phyloP scores from a whole-genome alignment of 2,329 filamentous ascomycete species.

The Rutstroemia sp. region DNA sequence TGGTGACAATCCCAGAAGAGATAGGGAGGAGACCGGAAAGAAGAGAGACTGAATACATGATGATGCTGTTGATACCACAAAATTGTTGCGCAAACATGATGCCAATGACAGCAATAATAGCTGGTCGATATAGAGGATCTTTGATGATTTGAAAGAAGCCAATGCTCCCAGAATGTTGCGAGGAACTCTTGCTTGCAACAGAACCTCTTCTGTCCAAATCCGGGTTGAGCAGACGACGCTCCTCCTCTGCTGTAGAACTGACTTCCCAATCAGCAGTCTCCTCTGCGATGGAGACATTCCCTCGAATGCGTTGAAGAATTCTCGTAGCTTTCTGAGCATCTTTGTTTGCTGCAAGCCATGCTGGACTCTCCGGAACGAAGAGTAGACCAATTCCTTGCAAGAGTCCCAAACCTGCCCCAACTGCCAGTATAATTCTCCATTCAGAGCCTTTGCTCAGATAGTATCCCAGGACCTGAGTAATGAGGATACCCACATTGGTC shows the following conservation, averaged over 20 bases:
- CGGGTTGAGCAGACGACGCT: constrained; percentile 21
- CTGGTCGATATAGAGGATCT: constrained; percentile 61
- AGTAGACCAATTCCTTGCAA: constrained; percentile 64
- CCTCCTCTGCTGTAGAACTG: constrained; percentile 27
- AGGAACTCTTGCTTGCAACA: constrained; percentile 21
- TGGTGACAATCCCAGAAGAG: constrained; percentile 76
- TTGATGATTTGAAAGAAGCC: constrained; percentile 59
- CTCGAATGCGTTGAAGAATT: constrained; percentile 69
- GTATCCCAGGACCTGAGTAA: constrained; percentile 76
- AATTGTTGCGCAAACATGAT: constrained; percentile 92
- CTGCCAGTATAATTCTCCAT: constrained; percentile 78
- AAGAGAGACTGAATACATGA: constrained; percentile 96
- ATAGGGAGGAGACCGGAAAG: constrained; percentile 74
- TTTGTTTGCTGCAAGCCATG: constrained; percentile 70
- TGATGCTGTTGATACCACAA: constrained; percentile 90
- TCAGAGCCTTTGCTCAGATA: constrained; percentile 73
- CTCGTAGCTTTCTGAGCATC: constrained; percentile 53
- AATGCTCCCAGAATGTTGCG: constrained; percentile 35
- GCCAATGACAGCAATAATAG: constrained; percentile 76
- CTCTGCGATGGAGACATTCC: constrained; percentile 60
- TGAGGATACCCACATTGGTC: constrained; percentile 84
- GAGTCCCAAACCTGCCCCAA: constrained; percentile 61
- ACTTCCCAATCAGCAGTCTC: constrained; percentile 61
- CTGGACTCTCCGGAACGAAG: constrained; percentile 78
- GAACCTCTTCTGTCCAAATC: constrained; percentile 19